Conservation (phyloP, 2,329 filamentous ascomycete genomes). For the Blastomyces gilchristii region DNA sequence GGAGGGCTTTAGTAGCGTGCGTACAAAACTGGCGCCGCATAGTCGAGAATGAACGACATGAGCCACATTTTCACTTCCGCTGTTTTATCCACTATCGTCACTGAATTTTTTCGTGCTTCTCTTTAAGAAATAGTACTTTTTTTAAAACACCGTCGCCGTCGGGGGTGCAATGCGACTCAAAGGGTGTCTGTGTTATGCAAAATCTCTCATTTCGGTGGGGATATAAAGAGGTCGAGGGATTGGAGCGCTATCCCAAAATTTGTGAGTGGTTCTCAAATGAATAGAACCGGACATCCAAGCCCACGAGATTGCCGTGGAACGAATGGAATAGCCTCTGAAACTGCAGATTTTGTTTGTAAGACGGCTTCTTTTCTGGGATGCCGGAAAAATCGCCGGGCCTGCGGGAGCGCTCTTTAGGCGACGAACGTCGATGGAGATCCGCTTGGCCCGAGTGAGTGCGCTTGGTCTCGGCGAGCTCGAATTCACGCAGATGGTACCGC, state of each 20-base stretch:
- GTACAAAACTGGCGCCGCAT: constrained; percentile 43
- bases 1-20: constrained; percentile 14
- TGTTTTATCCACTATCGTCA: background rate
- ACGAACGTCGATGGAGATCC: background rate
- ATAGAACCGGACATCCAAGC: background rate
- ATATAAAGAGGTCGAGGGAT: background rate
- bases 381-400: background rate
- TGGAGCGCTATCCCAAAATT: background rate
- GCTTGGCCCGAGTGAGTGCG: background rate
- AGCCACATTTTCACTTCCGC: constrained; percentile 28
- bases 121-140: background rate
- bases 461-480: background rate
- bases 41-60: constrained; percentile 33
- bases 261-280: background rate
- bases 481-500: background rate
- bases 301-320: background rate
- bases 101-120: background rate
- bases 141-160: background rate
- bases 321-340: background rate
- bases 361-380: background rate
- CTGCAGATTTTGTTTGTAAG: background rate
- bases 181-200: background rate
- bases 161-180: constrained; percentile 3
- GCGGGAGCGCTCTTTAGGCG: background rate
- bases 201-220: background rate